Conservation (phyloP, 306 rosid genomes). For the Cucumis sativus region DNA sequence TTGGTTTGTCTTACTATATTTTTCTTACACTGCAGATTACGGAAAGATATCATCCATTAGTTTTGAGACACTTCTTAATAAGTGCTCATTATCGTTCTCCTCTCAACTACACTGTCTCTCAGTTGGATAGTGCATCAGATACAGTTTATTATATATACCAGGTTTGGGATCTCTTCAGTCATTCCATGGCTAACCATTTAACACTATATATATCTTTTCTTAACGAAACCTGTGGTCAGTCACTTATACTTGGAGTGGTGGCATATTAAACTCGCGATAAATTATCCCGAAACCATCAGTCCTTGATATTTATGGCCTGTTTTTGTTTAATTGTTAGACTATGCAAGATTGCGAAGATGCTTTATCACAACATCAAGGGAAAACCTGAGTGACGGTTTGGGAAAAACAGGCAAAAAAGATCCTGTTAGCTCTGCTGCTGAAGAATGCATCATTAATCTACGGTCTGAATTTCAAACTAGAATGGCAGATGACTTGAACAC, state of each 20-base stretch:
- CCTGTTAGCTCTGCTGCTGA: slow-evolving; percentile 39
- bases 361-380: slow-evolving; percentile 47
- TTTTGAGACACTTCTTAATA: slow-evolving; percentile 76
- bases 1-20: not conserved
- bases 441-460: slow-evolving; percentile 50
- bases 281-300: not conserved
- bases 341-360: slow-evolving; percentile 71
- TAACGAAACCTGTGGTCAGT: not conserved
- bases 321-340: slow-evolving; percentile 45
- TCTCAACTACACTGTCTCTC: slow-evolving; percentile 56
- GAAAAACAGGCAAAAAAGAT: slow-evolving; percentile 31
- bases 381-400: slow-evolving; percentile 18
- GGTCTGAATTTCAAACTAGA: slow-evolving; percentile 55
- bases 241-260: not conserved
- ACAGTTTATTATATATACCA: slow-evolving; percentile 74
- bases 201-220: too few relatives aligned
- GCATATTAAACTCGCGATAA: not conserved
- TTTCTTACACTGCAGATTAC: slow-evolving; percentile 49
- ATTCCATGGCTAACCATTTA: not conserved
- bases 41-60: slow-evolving; percentile 66
- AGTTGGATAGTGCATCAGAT: slow-evolving; percentile 78
- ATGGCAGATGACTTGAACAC: slow-evolving; percentile 94
- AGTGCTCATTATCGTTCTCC: slow-evolving; percentile 86
- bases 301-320: not conserved
- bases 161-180: slow-evolving; percentile 21